Evolutionary conservation across 1,139 yeast species (phyloP).

Genomic region (Nematodospora anomalae): DNA sequence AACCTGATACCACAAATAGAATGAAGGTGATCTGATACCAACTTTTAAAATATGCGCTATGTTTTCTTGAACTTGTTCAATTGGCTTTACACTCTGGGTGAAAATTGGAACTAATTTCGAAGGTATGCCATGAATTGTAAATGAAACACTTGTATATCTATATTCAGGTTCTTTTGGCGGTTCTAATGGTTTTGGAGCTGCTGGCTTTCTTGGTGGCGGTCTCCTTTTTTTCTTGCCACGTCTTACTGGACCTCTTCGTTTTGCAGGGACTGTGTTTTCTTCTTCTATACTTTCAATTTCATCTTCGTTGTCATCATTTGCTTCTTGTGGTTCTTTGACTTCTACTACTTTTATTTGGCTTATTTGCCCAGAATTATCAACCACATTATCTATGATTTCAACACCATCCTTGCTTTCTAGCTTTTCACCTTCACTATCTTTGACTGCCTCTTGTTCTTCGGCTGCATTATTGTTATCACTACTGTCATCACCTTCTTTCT

Average conservation of each 20-base stretch:
- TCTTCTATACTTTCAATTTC: constrained; percentile 3
- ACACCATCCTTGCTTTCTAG: neutral
- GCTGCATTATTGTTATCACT: constrained; percentile 10
- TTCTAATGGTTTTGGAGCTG: constrained; percentile 24
- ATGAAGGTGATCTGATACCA: constrained; percentile 63
- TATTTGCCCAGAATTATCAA: neutral
- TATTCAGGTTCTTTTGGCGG: constrained; percentile 42
- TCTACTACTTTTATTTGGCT: constrained; percentile 2
- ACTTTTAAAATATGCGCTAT: constrained; percentile 62
- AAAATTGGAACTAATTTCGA: constrained; percentile 67
- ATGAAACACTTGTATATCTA: constrained; percentile 61
- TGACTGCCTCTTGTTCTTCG: neutral
- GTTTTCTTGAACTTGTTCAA: constrained; percentile 52
- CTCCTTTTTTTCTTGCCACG: constrained; percentile 23
- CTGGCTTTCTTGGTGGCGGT: constrained; percentile 21
- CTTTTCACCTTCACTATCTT: neutral
- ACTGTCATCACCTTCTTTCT: constrained; percentile 9
- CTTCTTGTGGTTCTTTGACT: constrained; percentile 7
- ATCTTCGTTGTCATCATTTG: constrained; percentile 1
- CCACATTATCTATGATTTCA: neutral
- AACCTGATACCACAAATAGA: constrained; percentile 80
- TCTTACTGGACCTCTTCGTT: constrained; percentile 23
- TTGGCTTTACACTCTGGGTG: constrained; percentile 61
- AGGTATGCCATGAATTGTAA: constrained; percentile 64
- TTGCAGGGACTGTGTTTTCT: constrained; percentile 14